Conservation (phyloP, 306 rosid species). For the Prunus campanulata region DNA sequence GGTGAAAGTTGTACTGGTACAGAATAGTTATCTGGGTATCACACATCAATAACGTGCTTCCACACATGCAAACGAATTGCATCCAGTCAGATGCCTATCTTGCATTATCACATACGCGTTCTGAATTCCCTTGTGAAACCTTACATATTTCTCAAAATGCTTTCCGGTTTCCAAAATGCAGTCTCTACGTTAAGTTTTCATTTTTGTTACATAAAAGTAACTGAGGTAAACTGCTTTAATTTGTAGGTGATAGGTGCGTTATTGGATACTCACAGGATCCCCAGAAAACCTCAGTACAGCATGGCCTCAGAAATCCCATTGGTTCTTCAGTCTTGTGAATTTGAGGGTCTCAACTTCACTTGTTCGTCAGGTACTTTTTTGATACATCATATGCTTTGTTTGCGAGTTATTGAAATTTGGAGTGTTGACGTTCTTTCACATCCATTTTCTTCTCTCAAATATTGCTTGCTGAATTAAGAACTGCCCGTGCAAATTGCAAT, state of each 20-base stretch:
- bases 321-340: conserved; percentile 90
- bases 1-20: background rate
- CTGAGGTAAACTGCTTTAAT: conserved; percentile 27
- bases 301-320: conserved; percentile 87
- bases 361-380: conserved; percentile 73
- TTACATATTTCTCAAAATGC: background rate
- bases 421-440: conserved; percentile 1
- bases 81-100: background rate
- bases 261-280: conserved; percentile 50
- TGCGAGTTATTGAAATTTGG: background rate
- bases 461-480: conserved; percentile 1
- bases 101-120: background rate
- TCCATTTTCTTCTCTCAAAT: background rate
- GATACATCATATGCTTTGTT: background rate
- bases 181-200: background rate
- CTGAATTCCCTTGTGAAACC: background rate
- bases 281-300: conserved; percentile 81
- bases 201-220: conserved; percentile 2
- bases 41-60: background rate
- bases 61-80: background rate
- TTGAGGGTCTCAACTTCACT: conserved; percentile 60
- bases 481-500: background rate
- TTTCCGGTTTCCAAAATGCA: background rate
- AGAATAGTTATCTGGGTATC: background rate
- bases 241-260: conserved; percentile 67